Conservation (phyloP, 192 early-diverging fungal genomes). For the Podila clonocystis region DNA sequence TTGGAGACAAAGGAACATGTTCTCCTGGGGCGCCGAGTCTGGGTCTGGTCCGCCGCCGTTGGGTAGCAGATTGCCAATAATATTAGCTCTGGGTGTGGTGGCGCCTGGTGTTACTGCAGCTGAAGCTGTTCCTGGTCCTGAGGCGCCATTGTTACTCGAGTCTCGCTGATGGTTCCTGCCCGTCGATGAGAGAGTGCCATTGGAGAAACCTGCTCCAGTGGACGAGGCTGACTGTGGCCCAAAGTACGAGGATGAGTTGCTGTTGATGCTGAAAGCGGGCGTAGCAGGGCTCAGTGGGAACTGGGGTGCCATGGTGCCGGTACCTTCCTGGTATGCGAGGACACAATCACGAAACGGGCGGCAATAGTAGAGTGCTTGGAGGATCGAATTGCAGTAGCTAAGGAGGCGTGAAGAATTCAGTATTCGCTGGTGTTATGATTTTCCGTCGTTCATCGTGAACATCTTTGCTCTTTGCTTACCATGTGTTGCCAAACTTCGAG, state of each 20-base stretch:
- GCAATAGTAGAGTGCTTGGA: constrained; percentile 97
- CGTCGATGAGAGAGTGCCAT: constrained; percentile 1
- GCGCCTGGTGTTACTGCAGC: constrained; percentile 5
- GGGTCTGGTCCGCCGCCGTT: constrained; percentile 57
- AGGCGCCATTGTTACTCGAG: constrained; percentile 16
- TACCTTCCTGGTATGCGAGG: constrained; percentile 72
- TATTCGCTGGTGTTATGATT: background rate
- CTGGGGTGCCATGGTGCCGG: constrained; percentile 31
- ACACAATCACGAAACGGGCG: constrained; percentile 94
- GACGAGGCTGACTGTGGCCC: constrained; percentile 27
- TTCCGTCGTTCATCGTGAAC: background rate
- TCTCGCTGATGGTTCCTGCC: constrained; percentile 23
- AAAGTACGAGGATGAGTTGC: constrained; percentile 32
- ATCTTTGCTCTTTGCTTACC: constrained; percentile 54
- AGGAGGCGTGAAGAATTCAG: constrained; percentile 6
- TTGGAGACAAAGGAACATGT: constrained; percentile 85
- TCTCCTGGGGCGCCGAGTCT: constrained; percentile 73
- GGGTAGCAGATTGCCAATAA: constrained; percentile 37
- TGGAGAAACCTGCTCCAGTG: constrained; percentile 5
- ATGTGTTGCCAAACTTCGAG: constrained; percentile 88
- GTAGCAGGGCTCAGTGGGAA: constrained; percentile 52
- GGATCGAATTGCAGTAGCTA: constrained; percentile 95
- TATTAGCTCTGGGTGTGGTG: constrained; percentile 11
- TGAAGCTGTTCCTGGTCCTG: constrained; percentile 13
- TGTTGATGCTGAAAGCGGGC: constrained; percentile 21